phyloP scores from a whole-genome alignment of 2,329 filamentous ascomycete genomes.

The Sclerotinia borealis region DNA sequence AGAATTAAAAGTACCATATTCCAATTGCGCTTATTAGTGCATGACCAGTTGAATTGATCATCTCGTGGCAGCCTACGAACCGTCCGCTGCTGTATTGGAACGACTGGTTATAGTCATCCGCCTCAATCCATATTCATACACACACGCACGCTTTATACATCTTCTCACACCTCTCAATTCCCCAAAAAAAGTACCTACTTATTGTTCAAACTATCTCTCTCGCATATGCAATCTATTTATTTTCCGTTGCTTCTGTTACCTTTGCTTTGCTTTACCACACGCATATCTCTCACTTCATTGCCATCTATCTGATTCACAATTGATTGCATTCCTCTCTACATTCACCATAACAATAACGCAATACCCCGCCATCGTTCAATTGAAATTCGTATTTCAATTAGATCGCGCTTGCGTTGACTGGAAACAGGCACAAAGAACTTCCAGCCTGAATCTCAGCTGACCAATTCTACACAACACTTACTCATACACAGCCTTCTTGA shows the following conservation, averaged over 20 bases:
- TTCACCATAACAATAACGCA: constrained; percentile 16
- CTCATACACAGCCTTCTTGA: constrained; percentile 11
- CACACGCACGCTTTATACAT: neutral
- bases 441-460: constrained; percentile 25
- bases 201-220: neutral
- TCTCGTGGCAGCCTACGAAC: constrained; percentile 14
- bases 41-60: constrained; percentile 13
- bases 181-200: neutral
- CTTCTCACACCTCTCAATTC: neutral
- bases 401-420: constrained; percentile 24
- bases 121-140: constrained; percentile 5
- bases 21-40: constrained; percentile 13
- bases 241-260: neutral
- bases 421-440: constrained; percentile 26
- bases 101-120: constrained; percentile 12
- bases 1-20: constrained; percentile 2
- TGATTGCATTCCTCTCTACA: constrained; percentile 18
- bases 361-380: constrained; percentile 8
- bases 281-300: neutral
- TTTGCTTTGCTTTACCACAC: neutral
- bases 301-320: constrained; percentile 4
- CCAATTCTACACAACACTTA: constrained; percentile 16
- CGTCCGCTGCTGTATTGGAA: constrained; percentile 5
- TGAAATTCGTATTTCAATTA: constrained; percentile 3
- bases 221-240: neutral